Evolutionary conservation across 2,329 filamentous ascomycete species (phyloP), one percentile per base, ranked within the genome.

Genomic region (Aspergillus viridinutans): DNA sequence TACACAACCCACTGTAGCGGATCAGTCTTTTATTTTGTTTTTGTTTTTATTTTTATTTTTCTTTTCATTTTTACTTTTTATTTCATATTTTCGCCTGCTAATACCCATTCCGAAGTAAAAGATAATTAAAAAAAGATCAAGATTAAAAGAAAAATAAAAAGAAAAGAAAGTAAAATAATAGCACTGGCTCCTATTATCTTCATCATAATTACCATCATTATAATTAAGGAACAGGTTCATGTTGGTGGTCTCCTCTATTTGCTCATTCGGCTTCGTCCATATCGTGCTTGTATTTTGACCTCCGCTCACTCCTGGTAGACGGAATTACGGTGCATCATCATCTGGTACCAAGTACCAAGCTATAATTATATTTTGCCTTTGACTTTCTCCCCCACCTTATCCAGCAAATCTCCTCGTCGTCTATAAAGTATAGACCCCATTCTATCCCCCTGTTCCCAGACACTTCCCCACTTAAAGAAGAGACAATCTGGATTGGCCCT

Each of bases 381-480:
- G 38, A 21, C 32, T 45, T 17, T 43, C 43, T 51, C 12, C 61
- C 59, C 61, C 62, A 61, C 62, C 49, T 53, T 32, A 50, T 54
- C 61, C 56, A 59, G 49, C 50, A 58, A 56, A 59, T 59, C 54
- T 57, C 53, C 54, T 50, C 57, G 49, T 55, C 49, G 54, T 62
- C 61, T 64, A 60, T 62, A 64, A 64, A 47, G 43, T 47, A 47
- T 47, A 47, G 21, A 64, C 62, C 58, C 57, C 53, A 52, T 60
- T 56, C 51, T 49, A 38, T 26, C 52, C 58, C 56, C 53, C 49
- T 53, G 52, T 55, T 59, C 58, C 53, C 47, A 59, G 47, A 55
- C 42, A 52, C 49, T 43, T 40, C 58, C 54, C 59, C 59, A 59
- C 57, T 50, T 49, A 28, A 40, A 32, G 52, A 35, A 23, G 21